Conservation (phyloP, 768 basidiomycete genomes). For the Lyophyllum semitale region DNA sequence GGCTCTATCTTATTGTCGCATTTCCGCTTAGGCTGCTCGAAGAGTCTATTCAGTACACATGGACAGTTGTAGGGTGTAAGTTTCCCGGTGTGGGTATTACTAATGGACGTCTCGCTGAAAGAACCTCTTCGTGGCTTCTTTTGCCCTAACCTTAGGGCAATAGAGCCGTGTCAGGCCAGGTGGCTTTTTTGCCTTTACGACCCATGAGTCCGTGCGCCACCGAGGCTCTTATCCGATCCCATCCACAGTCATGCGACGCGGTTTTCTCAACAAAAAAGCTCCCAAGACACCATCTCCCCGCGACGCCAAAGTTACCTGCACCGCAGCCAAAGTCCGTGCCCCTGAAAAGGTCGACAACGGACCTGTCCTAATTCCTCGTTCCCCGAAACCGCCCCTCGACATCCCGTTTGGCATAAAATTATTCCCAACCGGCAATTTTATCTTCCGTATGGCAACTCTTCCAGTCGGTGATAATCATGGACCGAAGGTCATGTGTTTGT, state of each 20-base stretch:
- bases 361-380: not conserved
- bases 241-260: constrained; percentile 2
- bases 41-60: too few species aligned
- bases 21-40: too few species aligned
- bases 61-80: too few species aligned
- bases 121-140: not conserved
- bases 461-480: not conserved
- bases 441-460: not conserved
- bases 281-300: not conserved
- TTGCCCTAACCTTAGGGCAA: not conserved
- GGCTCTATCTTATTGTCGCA: too few species aligned
- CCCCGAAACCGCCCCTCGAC: not conserved
- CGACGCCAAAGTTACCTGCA: not conserved
- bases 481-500: constrained; percentile 2
- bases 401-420: not conserved
- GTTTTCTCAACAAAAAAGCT: constrained; percentile 1
- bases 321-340: not conserved
- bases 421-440: not conserved
- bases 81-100: too few species aligned
- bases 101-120: not conserved
- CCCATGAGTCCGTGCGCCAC: not conserved
- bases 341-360: not conserved
- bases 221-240: not conserved
- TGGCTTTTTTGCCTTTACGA: not conserved
- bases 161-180: not conserved